Percentiles rank a stretch among this genome's conserved stretches.
phyloP scores from a whole-genome alignment of 495 filamentous ascomycete species.

The Neurospora sp. region DNA sequence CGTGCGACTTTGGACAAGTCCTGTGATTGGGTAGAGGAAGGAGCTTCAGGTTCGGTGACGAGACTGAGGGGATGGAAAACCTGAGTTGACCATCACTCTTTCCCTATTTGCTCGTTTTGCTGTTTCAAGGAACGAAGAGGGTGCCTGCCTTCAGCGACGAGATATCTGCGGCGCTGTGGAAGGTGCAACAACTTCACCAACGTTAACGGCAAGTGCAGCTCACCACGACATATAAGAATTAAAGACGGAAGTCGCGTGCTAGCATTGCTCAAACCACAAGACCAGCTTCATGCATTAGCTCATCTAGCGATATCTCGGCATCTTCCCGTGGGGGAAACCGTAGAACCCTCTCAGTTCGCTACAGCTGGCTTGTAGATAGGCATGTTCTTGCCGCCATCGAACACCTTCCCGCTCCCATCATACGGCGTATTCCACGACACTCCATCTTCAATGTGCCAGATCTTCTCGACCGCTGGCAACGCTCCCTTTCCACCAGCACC shows the following conservation, averaged over 20 bases:
- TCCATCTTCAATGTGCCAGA: constrained; percentile 19
- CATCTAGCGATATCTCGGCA: background rate
- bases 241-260: background rate
- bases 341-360: background rate
- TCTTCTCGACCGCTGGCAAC: constrained; percentile 16
- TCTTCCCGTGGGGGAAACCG: background rate
- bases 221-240: background rate
- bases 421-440: constrained; percentile 28
- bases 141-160: background rate
- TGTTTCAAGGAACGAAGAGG: background rate
- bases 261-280: background rate
- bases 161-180: background rate
- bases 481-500: constrained; percentile 34
- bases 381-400: constrained; percentile 27
- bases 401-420: constrained; percentile 36
- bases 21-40: background rate
- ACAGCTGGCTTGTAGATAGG: constrained; percentile 16
- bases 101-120: background rate
- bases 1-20: background rate
- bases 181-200: background rate
- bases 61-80: background rate
- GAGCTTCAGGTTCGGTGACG: background rate
- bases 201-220: background rate
- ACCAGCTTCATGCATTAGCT: background rate
- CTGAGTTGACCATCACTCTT: background rate